Evolutionary conservation across 225 moss, liverwort and hornwort species (phyloP).

Genomic region (Asterella californica): DNA sequence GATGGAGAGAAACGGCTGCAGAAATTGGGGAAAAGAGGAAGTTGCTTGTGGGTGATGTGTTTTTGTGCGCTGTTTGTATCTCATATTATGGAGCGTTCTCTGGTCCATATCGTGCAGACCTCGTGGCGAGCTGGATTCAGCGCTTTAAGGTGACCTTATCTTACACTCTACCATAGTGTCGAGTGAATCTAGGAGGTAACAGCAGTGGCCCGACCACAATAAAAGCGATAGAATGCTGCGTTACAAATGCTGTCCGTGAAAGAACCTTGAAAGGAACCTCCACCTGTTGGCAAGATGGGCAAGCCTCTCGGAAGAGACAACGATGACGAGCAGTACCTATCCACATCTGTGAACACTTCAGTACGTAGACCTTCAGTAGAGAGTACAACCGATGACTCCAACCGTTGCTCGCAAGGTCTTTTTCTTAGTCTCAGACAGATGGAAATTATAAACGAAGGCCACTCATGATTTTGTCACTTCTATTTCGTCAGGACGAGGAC

Average conservation of each 20-base stretch:
- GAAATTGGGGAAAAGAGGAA: constrained; percentile 72
- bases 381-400: too few species aligned
- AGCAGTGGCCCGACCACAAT: background rate
- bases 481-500: constrained; percentile 42
- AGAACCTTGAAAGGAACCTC: too few species aligned
- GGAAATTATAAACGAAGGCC: background rate
- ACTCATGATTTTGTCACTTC: background rate
- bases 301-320: too few species aligned
- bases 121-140: constrained; percentile 68
- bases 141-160: constrained; percentile 52
- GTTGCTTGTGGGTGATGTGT: constrained; percentile 84
- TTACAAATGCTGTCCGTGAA: background rate
- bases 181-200: background rate
- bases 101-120: constrained; percentile 64
- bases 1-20: constrained; percentile 71
- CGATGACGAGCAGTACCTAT: too few species aligned
- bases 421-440: too few species aligned
- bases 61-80: constrained; percentile 81
- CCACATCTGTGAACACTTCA: too few species aligned
- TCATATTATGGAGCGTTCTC: constrained; percentile 95
- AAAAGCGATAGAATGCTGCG: background rate
- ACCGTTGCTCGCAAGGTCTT: too few species aligned
- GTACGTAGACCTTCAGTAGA: too few species aligned
- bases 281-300: too few species aligned
- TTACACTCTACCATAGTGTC: background rate